Evolutionary conservation across 352 stramenopile species (phyloP), one percentile per base, ranked within the genome.

Genomic region (Phytopythium vexans): DNA sequence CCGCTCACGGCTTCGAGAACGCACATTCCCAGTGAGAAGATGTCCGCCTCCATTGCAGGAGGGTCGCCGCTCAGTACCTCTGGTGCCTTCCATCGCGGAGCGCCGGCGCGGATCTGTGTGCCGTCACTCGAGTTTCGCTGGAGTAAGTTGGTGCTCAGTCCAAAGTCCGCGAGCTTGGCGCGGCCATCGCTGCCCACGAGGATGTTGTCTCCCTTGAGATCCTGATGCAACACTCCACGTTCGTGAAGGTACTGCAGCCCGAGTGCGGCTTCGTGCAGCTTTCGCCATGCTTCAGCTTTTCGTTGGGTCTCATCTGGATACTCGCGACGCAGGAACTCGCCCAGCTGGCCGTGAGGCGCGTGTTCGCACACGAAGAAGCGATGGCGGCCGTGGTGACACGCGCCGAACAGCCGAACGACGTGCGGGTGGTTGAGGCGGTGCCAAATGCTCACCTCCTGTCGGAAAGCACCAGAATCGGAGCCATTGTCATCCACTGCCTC

Each of bases 21-120:
- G 46, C 66, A 74, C 66, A 74, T 72, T 14, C 54, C 66, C 39
- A 74, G 66, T 0, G 62, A 46, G 43, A 59, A 74, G 0, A 72
- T 37, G 42, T 74, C 66, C 6, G 66, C 66, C 55, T 49, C 50
- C 3, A 62, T 35, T 2, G 54, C 64, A 1, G 62, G 54, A 0
- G 56, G 31, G 1, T 15, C 21, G 4, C 55, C 58, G 0, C 9
- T 16, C n/a, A 74, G 56, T 8, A 59, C 55, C 36, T 74, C 59
- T 1, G 66, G 62, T 4, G 66, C 62, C 41, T 74, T 74, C 66
- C 66, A 74, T 2, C 55, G 51, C 4, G 58, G 34, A 7, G 66
- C 62, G 9, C 66, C 62, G 12, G 27, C 4, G 12, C 39, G 21
- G 39, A 6, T 43, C 7, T 31, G 33, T 0, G 3, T 6, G 1